These are phyloP conservation scores for Sideroxylon spinosum DNA, from an alignment of 179 eudicot species.

Conservation along the genomic window DNA sequence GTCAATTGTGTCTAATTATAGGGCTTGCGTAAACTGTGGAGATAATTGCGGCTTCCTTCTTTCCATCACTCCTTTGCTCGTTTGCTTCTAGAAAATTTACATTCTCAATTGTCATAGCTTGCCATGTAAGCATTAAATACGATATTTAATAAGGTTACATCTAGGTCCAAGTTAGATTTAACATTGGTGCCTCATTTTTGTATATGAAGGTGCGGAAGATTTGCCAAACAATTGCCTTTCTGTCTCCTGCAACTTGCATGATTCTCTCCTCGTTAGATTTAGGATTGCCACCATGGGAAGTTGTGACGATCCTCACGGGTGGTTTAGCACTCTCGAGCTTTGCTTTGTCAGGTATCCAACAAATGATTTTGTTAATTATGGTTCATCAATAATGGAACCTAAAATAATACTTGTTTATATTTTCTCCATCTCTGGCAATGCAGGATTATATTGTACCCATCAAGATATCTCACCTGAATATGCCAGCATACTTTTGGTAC, in stretches of 20 bases:
- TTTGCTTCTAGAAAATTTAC: background rate
- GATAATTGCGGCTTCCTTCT: background rate
- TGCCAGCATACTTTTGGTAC: conserved; percentile 96
- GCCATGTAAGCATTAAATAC: background rate
- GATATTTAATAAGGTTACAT: background rate
- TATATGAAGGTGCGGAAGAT: conserved; percentile 76
- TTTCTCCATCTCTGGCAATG: conserved; percentile 14
- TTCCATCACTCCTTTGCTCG: background rate
- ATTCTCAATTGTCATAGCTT: background rate
- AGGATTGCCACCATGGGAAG: conserved; percentile 85
- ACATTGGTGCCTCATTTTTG: conserved; percentile 5
- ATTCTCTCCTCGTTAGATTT: conserved; percentile 74
- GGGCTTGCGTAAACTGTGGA: background rate
- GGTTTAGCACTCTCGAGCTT: conserved; percentile 97
- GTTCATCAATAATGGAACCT: background rate
- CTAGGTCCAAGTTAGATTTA: background rate
- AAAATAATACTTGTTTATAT: conserved; percentile 1
- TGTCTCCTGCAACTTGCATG: conserved; percentile 98
- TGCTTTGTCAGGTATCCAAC: conserved; percentile 77
- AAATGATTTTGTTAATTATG: background rate
- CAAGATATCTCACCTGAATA: conserved; percentile 99
- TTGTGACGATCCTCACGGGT: conserved; percentile 66
- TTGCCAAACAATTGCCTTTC: conserved; percentile 84
- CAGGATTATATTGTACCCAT: conserved; percentile 97
- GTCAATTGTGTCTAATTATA: background rate